These are phyloP conservation scores for Pythium oligandrum DNA, from an alignment of 352 stramenopile genomes.

Conservation along the genomic window DNA sequence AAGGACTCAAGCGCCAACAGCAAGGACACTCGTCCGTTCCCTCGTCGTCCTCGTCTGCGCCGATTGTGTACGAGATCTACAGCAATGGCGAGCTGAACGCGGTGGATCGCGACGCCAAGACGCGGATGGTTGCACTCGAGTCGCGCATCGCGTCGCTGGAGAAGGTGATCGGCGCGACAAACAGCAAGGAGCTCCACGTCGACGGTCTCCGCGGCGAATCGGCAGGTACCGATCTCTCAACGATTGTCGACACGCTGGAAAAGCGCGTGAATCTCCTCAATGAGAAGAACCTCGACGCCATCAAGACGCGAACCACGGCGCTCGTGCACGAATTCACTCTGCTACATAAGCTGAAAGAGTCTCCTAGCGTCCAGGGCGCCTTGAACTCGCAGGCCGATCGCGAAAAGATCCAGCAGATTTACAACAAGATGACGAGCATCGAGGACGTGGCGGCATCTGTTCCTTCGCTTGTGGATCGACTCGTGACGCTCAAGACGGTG, in stretches of 20 bases:
- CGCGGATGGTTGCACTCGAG: slow-evolving; percentile 52
- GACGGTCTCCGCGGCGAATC: slow-evolving; percentile 28
- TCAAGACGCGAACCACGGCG: slow-evolving; percentile 71
- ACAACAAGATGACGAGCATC: slow-evolving; percentile 59
- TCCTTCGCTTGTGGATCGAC: slow-evolving; percentile 61
- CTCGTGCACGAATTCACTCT: slow-evolving; percentile 75
- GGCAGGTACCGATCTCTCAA: slow-evolving; percentile 30
- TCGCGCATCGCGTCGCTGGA: slow-evolving; percentile 56
- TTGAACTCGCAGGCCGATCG: slow-evolving; percentile 55
- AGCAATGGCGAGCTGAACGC: slow-evolving; percentile 70
- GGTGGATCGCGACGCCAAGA: slow-evolving; percentile 60
- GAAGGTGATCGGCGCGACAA: slow-evolving; percentile 46
- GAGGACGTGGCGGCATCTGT: slow-evolving; percentile 54
- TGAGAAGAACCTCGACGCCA: slow-evolving; percentile 71
- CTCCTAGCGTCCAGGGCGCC: slow-evolving; percentile 44
- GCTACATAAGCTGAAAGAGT: slow-evolving; percentile 77
- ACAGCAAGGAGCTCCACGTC: slow-evolving; percentile 42
- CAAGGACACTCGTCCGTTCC: slow-evolving; percentile 13
- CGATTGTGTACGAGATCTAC: slow-evolving; percentile 80
- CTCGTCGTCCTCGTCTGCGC: slow-evolving; percentile 11
- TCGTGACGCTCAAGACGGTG: slow-evolving; percentile 64
- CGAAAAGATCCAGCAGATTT: slow-evolving; percentile 67
- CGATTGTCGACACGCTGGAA: slow-evolving; percentile 54
- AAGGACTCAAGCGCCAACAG: slow-evolving; percentile 44
- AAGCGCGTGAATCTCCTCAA: slow-evolving; percentile 63